Conservation (phyloP, 208 protist genomes). For the Trypanosoma mega region DNA sequence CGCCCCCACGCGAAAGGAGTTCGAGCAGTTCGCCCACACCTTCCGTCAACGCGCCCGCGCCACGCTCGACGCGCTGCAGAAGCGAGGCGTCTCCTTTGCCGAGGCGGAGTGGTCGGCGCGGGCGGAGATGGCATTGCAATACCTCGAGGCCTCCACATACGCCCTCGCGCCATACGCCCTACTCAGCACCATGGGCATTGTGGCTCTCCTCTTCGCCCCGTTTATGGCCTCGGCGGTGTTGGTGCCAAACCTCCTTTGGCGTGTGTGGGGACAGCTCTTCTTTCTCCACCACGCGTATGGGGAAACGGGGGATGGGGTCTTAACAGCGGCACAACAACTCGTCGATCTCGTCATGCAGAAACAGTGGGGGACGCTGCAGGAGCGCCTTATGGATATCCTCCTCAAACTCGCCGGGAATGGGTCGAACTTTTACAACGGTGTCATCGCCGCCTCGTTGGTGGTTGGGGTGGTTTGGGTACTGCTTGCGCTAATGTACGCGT, state of each 20-base stretch:
- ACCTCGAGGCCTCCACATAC: constrained; percentile 17
- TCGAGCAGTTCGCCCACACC: background rate
- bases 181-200: constrained; percentile 20
- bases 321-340: constrained; percentile 24
- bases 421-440: constrained; percentile 50
- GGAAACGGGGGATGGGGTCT: constrained; percentile 26
- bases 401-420: constrained; percentile 30
- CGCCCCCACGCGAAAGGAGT: background rate
- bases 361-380: constrained; percentile 34
- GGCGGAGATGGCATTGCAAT: constrained; percentile 1
- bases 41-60: background rate
- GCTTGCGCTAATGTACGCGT: constrained; percentile 25
- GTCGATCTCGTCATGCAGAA: constrained; percentile 21
- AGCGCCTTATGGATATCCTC: constrained; percentile 23
- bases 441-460: constrained; percentile 34
- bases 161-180: constrained; percentile 35
- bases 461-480: background rate
- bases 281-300: constrained; percentile 62
- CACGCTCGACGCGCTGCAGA: constrained; percentile 10
- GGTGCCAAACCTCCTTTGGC: constrained; percentile 45
- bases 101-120: constrained; percentile 2
- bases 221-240: constrained; percentile 37
- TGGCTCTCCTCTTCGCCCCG: constrained; percentile 35
- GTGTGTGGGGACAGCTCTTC: constrained; percentile 66
- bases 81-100: constrained; percentile 7